These are phyloP conservation scores for Arxiozyma bovina DNA, from an alignment of 1,139 yeast genomes.

Conservation along the genomic window DNA sequence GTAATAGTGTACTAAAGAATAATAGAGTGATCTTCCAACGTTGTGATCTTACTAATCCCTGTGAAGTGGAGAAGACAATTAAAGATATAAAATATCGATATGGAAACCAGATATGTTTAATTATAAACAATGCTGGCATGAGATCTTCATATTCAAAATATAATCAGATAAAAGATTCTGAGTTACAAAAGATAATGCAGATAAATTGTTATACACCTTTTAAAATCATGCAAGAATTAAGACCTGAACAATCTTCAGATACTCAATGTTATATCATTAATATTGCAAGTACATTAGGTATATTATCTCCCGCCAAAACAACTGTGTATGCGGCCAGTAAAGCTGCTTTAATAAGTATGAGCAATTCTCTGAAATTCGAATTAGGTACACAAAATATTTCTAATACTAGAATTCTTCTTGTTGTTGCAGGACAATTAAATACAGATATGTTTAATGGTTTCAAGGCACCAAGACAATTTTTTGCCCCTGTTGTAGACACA, in stretches of 20 bases:
- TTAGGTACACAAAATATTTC: slow-evolving; percentile 19
- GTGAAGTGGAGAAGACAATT: slow-evolving; percentile 30
- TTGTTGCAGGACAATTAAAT: slow-evolving; percentile 60
- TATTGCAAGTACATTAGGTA: slow-evolving; percentile 62
- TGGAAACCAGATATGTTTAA: slow-evolving; percentile 37
- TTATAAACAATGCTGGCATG: slow-evolving; percentile 72
- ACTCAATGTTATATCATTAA: slow-evolving; percentile 47
- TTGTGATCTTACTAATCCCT: slow-evolving; percentile 46
- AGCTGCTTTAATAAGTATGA: slow-evolving; percentile 50
- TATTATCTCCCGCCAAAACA: slow-evolving; percentile 59
- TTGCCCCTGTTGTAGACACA: slow-evolving; percentile 55
- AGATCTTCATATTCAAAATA: slow-evolving; percentile 42
- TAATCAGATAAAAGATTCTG: slow-evolving; percentile 31
- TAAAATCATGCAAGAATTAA: slow-evolving; percentile 39
- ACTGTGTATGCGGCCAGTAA: slow-evolving; percentile 61
- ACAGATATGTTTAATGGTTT: slow-evolving; percentile 58
- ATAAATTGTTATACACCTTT: slow-evolving; percentile 49
- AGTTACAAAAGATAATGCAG: slow-evolving; percentile 31
- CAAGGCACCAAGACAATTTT: slow-evolving; percentile 45
- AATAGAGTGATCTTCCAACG: slow-evolving; percentile 30
- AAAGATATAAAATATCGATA: slow-evolving; percentile 28
- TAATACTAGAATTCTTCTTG: slow-evolving; percentile 40
- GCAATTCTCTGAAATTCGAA: slow-evolving; percentile 53
- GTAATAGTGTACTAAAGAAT: slow-evolving; percentile 9
- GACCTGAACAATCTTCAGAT: slow-evolving; percentile 20